These are phyloP conservation scores for Apiospora phragmitis DNA, from an alignment of 2,329 filamentous ascomycete species.

Conservation along the genomic window DNA sequence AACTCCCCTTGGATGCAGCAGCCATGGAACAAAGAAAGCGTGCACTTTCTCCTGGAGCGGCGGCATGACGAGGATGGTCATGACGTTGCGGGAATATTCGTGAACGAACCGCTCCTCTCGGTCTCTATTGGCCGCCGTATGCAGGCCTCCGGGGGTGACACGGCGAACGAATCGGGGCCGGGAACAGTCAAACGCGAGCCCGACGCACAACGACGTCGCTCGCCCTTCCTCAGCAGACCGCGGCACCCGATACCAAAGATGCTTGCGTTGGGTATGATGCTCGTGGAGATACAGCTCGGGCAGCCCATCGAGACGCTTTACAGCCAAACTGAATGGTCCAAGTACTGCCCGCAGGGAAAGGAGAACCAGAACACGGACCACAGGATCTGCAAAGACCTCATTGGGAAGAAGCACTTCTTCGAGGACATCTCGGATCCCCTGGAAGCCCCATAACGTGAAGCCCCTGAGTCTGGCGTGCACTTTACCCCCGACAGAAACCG, in stretches of 20 bases:
- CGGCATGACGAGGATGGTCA: neutral
- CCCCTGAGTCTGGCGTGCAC: neutral
- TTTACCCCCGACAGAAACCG: neutral
- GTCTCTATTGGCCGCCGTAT: neutral
- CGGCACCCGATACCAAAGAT: neutral
- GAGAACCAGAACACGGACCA: neutral
- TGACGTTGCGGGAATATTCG: neutral
- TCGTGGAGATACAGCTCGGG: neutral
- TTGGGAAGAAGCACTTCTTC: neutral
- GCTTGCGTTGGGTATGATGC: neutral
- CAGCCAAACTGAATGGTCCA: neutral
- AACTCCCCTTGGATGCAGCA: neutral
- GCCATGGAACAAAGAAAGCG: neutral
- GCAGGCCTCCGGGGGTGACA: neutral
- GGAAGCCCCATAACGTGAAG: neutral
- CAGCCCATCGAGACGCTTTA: neutral
- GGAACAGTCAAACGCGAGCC: neutral
- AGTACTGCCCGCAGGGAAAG: neutral
- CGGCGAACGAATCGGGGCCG: neutral
- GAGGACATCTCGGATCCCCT: neutral
- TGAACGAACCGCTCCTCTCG: neutral
- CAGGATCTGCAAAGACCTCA: neutral
- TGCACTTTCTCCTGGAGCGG: neutral
- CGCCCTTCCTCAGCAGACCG: neutral
- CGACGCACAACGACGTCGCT: too few species aligned